Evolutionary conservation across 352 stramenopile species (phyloP), one percentile per base, ranked within the genome.

Genomic region (Phytophthora agathidicida): DNA sequence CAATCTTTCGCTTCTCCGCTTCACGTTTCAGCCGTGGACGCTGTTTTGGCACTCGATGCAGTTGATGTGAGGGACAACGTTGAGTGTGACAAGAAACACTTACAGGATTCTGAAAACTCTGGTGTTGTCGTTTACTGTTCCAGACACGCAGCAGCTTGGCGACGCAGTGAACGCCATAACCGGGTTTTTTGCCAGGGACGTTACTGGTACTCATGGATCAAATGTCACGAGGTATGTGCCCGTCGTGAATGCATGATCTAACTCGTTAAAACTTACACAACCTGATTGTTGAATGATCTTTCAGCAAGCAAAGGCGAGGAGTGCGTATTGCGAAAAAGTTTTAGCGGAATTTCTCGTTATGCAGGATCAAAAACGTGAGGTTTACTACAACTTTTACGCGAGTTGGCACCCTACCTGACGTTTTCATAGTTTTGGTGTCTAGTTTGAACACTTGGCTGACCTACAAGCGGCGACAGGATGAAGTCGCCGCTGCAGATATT

Each of bases 1-100:
- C n/a, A 27, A 69, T 8, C n/a, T 27, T 5, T 48, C 65, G 19
- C 58, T 88, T 1, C 7, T 73, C 35, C 66, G 53, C 35, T 80
- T 65, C 30, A 71, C 49, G 0, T 71, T 83, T 8, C 28, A 48
- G 11, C 64, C 68, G 0, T 90, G 80, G 80, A 50, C 28, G 10
- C 17, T 82, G 5, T 83, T 75, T 38, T 61, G 50, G 30, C 20
- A n/a, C 2, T 90, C 73, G 10, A 80, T 80, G 65, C 35, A 65
- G 24, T 58, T 76, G 22, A 54, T 90, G 75, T 86, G 50, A 36
- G 75, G 51, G 3, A 28, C 36, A 20, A 5, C 6, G 36, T 26
- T 26, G 36, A 42, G 5, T n/a, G n/a, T 42, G 7, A 20, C 7
- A 36, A 5, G 14, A 6, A 10, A 41, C 7, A 20, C 13, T 9